Base-by-base conservation (phyloP, 306 rosid species). In the Gastrolobium villosum region DNA sequence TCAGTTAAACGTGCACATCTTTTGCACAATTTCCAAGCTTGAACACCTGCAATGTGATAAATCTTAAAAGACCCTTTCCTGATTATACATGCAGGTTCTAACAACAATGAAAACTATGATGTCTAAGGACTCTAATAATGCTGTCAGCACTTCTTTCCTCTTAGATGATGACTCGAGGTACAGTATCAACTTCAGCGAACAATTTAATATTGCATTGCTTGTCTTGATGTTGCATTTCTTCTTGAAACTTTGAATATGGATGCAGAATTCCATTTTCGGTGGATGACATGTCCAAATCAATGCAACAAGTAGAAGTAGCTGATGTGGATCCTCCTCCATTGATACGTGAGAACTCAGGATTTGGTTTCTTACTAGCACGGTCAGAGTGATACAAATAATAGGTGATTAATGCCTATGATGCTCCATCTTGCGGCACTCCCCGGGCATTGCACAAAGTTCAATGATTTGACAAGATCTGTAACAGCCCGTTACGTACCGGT, bases 91-190 rank as follows among this genome's bases (percentile, higher is more conserved):
- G 39, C 81, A 96, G 99, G 94, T 96, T 79, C 91, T 93, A 76
- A 83, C 96, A 31, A 90, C 86, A 86, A 93, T 96, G 99, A 89
- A 97, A 85, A 71, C 85, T 66, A 67, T 96, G 97, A 93, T 96
- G 94, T 87, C 98, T 0, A 98, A 96, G 83, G 98, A 93, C 82
- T 93, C 99, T 53, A 84, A 83, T 84, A 93, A 90, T 78, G 91
- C 99, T 57, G 96, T 96, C 54, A 96, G 98, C 89, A 93, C 96
- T 82, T 96, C 99, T 52, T 96, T 96, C 91, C 90, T 96, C 71
- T 83, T 96, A 75, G 99, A 96, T 36, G 99, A 96, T 30, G 99
- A 96, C 86, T 96, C 99, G 13, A 96, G 99, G 99, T 96, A 88
- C 34, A 7, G 2, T 73, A 80, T 49, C 36, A 74, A 35, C 52